Percentiles rank a stretch among this genome's conserved stretches.
These are phyloP conservation scores for Epicoccum sorghinum DNA, from an alignment of 2,329 filamentous ascomycete species.

Conservation along the genomic window DNA sequence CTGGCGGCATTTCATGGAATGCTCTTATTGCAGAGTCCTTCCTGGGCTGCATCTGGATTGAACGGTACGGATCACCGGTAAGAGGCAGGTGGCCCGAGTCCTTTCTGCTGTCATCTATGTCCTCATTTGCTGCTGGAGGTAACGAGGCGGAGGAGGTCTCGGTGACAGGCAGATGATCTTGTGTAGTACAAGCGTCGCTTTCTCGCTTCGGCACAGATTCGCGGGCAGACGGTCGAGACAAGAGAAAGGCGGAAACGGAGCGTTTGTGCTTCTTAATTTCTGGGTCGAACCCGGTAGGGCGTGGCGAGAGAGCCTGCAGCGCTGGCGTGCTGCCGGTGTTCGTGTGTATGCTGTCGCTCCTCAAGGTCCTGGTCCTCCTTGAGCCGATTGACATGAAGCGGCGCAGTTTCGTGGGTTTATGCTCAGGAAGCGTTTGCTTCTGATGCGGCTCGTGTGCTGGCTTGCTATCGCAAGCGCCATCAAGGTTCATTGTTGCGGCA, in stretches of 20 bases:
- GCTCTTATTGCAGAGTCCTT: conserved; percentile 5
- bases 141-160: not conserved
- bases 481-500: not conserved
- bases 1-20: not conserved
- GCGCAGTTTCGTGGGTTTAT: conserved; percentile 2
- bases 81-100: not conserved
- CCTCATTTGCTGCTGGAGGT: not conserved
- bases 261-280: not conserved
- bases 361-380: not conserved
- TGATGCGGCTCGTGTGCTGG: not conserved
- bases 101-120: not conserved
- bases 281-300: not conserved
- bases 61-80: not conserved
- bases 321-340: not conserved
- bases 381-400: conserved; percentile 14
- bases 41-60: not conserved
- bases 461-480: not conserved
- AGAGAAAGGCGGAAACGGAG: conserved; percentile 1
- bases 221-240: not conserved
- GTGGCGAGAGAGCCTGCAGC: not conserved
- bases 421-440: not conserved
- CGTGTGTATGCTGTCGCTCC: not conserved
- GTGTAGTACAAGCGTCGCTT: not conserved
- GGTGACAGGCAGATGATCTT: not conserved
- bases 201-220: not conserved